Conservation (phyloP, 1,139 yeast species). For the Candida sp. region DNA sequence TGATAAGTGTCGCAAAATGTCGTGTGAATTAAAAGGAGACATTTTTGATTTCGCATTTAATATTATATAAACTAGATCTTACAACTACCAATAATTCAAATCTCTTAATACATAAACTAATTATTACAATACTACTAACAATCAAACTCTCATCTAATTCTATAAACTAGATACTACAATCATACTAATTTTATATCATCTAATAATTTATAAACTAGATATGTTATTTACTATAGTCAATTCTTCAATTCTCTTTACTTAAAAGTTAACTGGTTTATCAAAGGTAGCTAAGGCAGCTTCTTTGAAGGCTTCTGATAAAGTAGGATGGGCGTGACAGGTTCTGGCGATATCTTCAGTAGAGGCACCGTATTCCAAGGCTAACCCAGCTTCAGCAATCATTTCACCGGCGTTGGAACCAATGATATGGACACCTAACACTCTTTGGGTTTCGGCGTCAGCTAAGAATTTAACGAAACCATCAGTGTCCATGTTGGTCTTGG, state of each 20-base stretch:
- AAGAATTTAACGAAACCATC: constrained; percentile 97
- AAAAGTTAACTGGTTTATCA: constrained; percentile 85
- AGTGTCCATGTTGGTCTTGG: constrained; percentile 95
- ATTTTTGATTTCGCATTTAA: too few species aligned
- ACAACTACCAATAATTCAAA: too few species aligned
- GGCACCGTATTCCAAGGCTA: constrained; percentile 99
- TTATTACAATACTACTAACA: too few species aligned
- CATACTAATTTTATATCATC: too few species aligned
- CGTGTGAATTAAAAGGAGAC: too few species aligned
- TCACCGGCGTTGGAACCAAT: constrained; percentile 99
- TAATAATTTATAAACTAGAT: neutral
- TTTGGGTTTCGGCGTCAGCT: constrained; percentile 96
- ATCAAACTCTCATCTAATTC: too few species aligned
- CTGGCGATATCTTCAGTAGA: constrained; percentile 97
- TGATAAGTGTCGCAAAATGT: too few species aligned
- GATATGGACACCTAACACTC: constrained; percentile 95
- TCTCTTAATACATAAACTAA: too few species aligned
- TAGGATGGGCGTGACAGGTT: constrained; percentile 99
- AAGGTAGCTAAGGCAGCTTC: constrained; percentile 96
- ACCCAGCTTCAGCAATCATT: constrained; percentile 98
- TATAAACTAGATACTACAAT: too few species aligned
- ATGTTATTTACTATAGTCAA: neutral
- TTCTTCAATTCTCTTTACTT: constrained; percentile 12
- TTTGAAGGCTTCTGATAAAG: constrained; percentile 95
- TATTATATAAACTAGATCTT: too few species aligned